Evolutionary conservation across 495 filamentous ascomycete genomes (phyloP), one percentile per base, ranked within the genome.

Genomic region (Penicillium bovifimosum): DNA sequence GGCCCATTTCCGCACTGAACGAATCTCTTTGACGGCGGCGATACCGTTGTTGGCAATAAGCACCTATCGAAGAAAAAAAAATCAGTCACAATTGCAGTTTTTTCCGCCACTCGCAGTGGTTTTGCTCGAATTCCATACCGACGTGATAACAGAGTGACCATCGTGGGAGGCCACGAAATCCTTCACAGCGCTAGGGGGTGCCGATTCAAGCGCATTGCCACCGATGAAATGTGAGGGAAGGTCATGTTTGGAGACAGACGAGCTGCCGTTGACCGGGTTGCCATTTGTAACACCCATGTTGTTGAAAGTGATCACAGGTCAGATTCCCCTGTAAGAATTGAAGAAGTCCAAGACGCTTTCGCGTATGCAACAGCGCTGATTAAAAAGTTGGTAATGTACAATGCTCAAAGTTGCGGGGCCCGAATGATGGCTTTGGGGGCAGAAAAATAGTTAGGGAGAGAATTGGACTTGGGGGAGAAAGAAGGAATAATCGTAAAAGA

Each of bases 31-130:
- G 62, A 99, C 93, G 54, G 93, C 93, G 13, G 93, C 93, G 71
- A 99, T 99, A 81, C 93, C 93, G 76, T 99, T 99, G 77, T 99
- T 99, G 68, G 93, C 93, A 69, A 99, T 99, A 53, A 99, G 82
- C 20, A 99, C 90, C 93, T 98, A 49, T 48, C 17, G 20, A 13
- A 28, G 5, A 31, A 46, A n/a, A 31, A 46, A n/a, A 31, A 16
- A 28, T 50, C 26, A 47, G 18, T 41, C 14, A 36, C 47, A 50
- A 26, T 28, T 31, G 29, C 9, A 27, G 1, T 26, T 11, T 39
- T 41, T 14, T 41, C 9, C 32, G 10, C 14, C 26, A 18, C 7
- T n/a, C 16, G 4, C 17, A 11, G 29, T 9, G 4, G 28, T 2
- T 28, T 9, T 16, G 13, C 42, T 17, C 5, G 13, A 28, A 8